phyloP scores from a whole-genome alignment of 2,329 filamentous ascomycete species.

The Knoxdaviesia capensis region DNA sequence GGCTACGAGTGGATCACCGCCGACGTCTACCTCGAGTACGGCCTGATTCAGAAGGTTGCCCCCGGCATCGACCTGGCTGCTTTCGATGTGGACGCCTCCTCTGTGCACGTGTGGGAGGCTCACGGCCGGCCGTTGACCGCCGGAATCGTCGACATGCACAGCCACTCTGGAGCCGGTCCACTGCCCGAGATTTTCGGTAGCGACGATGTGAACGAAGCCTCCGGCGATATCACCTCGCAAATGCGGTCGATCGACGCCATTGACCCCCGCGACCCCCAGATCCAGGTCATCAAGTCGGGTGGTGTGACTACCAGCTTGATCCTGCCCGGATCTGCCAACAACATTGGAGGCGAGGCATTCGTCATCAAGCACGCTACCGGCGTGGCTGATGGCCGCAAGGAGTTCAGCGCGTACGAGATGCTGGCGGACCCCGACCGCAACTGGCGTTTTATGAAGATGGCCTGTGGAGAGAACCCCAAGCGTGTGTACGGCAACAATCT shows the following conservation, averaged over 20 bases:
- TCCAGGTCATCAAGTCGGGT: constrained; percentile 50
- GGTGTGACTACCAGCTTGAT: constrained; percentile 51
- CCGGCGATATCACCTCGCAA: constrained; percentile 44
- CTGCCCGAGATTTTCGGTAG: constrained; percentile 34
- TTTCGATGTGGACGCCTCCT: constrained; percentile 1
- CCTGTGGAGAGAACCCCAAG: constrained; percentile 52
- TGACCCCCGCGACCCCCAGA: constrained; percentile 41
- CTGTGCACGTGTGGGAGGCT: constrained; percentile 27
- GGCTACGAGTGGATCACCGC: constrained; percentile 38
- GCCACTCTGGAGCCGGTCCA: constrained; percentile 38
- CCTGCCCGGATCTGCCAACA: constrained; percentile 50
- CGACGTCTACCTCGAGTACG: constrained; percentile 41
- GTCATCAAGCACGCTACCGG: constrained; percentile 49
- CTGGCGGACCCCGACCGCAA: constrained; percentile 43
- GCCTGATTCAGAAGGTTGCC: constrained; percentile 36
- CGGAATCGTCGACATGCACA: constrained; percentile 55
- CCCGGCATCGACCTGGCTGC: constrained; percentile 15
- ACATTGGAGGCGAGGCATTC: constrained; percentile 52
- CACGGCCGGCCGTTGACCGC: constrained; percentile 39
- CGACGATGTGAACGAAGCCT: constrained; percentile 43
- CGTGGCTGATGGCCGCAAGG: constrained; percentile 33
- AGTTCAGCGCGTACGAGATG: constrained; percentile 42
- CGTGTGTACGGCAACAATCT: constrained; percentile 34
- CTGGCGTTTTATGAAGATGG: constrained; percentile 61
- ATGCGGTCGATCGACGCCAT: constrained; percentile 47